Evolutionary conservation across 306 rosid species (phyloP).

Genomic region (Quercus agrifolia): DNA sequence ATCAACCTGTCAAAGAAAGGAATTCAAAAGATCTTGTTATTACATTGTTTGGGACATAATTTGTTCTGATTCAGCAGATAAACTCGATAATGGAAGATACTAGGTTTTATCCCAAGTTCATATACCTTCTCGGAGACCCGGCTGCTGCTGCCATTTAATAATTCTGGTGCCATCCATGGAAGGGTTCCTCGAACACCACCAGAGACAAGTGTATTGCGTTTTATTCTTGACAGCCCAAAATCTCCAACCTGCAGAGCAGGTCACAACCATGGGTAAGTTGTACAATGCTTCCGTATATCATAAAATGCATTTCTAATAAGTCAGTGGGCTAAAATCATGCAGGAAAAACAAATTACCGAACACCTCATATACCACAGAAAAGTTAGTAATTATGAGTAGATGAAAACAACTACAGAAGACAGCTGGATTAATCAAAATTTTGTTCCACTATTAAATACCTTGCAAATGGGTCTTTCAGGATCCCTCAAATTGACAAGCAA

Average conservation of each 20-base stretch:
- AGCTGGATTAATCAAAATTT: not conserved
- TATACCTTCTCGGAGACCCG: constrained; percentile 90
- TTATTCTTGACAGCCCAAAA: constrained; percentile 90
- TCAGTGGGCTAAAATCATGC: not conserved
- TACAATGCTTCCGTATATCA: constrained; percentile 2
- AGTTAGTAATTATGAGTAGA: not conserved
- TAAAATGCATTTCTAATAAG: not conserved
- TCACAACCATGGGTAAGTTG: constrained; percentile 16
- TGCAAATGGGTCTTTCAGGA: constrained; percentile 85
- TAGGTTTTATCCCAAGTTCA: constrained; percentile 12
- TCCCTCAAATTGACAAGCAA: constrained; percentile 91
- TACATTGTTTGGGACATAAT: not conserved
- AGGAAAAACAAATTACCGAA: not conserved
- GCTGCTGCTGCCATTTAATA: constrained; percentile 73
- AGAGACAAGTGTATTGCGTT: constrained; percentile 80
- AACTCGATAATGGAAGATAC: not conserved
- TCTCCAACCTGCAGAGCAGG: constrained; percentile 71
- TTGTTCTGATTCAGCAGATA: not conserved
- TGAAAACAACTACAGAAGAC: not conserved
- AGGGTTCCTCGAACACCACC: constrained; percentile 98
- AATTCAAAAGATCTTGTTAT: constrained; percentile 5
- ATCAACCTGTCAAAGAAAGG: constrained; percentile 59
- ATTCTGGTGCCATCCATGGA: constrained; percentile 99
- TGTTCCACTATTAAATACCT: constrained; percentile 49
- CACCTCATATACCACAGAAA: constrained; percentile 3